phyloP scores from a whole-genome alignment of 495 filamentous ascomycete species.

The Penicillium lividum region DNA sequence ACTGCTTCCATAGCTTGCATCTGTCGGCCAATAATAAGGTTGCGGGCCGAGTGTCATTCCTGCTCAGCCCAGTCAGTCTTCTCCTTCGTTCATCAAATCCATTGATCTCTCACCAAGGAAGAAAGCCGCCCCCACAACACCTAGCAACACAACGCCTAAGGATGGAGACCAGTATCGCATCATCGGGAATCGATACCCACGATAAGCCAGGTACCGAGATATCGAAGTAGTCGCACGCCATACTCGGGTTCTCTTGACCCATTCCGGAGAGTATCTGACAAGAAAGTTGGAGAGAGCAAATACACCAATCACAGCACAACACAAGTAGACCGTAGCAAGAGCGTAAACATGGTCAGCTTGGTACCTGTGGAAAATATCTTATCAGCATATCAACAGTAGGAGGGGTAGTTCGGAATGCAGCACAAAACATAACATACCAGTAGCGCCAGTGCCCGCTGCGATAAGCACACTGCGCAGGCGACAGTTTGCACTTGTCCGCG shows the following conservation, averaged over 20 bases:
- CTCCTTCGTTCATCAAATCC: background rate
- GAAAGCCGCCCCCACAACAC: constrained; percentile 23
- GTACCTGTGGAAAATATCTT: constrained; percentile 39
- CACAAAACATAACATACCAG: constrained; percentile 34
- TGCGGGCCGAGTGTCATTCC: constrained; percentile 51
- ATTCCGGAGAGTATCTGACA: constrained; percentile 21
- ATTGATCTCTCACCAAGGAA: constrained; percentile 31
- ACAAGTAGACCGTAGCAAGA: constrained; percentile 50
- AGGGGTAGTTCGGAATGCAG: background rate
- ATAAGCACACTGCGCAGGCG: constrained; percentile 48
- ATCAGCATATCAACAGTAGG: constrained; percentile 9
- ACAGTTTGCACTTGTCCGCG: constrained; percentile 45
- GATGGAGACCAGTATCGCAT: constrained; percentile 30
- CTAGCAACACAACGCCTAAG: constrained; percentile 24
- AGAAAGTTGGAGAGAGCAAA: constrained; percentile 43
- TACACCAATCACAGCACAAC: constrained; percentile 45
- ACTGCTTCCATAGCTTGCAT: constrained; percentile 46
- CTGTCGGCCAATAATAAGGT: constrained; percentile 61
- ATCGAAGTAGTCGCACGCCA: constrained; percentile 28
- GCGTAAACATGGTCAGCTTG: constrained; percentile 55
- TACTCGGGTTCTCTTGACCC: constrained; percentile 21
- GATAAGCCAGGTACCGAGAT: constrained; percentile 30
- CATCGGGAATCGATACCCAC: constrained; percentile 19
- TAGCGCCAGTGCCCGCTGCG: constrained; percentile 47
- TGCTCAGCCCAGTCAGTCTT: constrained; percentile 17